Evolutionary conservation across 2,329 filamentous ascomycete species (phyloP).

Genomic region (Alternaria triticimaculans): DNA sequence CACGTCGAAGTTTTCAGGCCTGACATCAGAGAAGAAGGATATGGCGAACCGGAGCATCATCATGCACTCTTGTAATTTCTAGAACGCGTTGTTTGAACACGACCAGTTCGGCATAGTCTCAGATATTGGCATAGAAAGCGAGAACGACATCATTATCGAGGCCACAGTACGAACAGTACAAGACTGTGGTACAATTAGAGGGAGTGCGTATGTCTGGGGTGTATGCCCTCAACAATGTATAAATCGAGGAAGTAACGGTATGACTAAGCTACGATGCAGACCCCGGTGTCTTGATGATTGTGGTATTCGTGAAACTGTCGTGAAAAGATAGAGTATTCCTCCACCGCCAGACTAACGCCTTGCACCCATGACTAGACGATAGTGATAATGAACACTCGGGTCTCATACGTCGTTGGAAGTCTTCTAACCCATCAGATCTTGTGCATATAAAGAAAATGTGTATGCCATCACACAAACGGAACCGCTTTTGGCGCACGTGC

Average conservation of each 20-base stretch:
- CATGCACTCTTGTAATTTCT: background rate
- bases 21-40: fast-evolving
- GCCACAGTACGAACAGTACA: too few species aligned
- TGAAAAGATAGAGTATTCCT: background rate
- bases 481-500: background rate
- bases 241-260: too few species aligned
- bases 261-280: background rate
- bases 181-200: too few species aligned
- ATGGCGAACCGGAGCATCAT: fast-evolving
- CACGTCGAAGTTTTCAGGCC: fast-evolving
- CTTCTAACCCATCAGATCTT: background rate
- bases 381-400: fast-evolving
- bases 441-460: background rate
- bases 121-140: background rate
- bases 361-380: background rate
- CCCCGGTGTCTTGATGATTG: background rate
- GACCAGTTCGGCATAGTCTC: fast-evolving
- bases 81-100: background rate
- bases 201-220: background rate
- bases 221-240: background rate
- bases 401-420: background rate
- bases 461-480: background rate
- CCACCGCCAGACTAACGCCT: background rate
- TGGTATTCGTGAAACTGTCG: background rate
- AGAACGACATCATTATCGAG: background rate